Percentiles rank a stretch among this genome's conserved stretches.
Conservation (phyloP, 805 yeast genomes). For the Lipomyces orientalis region DNA sequence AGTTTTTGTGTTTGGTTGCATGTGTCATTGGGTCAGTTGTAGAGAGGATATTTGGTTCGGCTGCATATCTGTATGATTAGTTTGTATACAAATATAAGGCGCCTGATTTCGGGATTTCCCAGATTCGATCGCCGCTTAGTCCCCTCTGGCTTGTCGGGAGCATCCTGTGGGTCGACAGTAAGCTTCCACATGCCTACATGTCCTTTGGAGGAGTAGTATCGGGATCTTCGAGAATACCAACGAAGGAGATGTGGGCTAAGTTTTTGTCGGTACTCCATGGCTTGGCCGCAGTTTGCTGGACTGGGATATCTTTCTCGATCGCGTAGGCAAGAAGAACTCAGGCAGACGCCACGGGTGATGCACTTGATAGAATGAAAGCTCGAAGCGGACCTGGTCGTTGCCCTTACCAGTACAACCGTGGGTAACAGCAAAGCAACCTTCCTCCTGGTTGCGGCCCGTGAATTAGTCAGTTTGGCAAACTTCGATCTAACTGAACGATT, state of each 20-base stretch:
- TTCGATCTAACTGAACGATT: too few relatives aligned
- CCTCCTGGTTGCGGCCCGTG: too few relatives aligned
- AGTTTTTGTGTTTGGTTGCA: constrained; percentile 4
- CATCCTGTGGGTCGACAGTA: constrained; percentile 93
- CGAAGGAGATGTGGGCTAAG: constrained; percentile 98
- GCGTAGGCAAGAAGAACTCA: constrained; percentile 90
- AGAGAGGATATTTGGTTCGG: not conserved
- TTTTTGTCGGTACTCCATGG: constrained; percentile 99
- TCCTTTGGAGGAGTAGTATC: constrained; percentile 99
- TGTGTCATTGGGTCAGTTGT: not conserved
- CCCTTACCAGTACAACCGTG: constrained; percentile 99
- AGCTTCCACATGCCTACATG: constrained; percentile 99
- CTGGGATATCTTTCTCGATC: constrained; percentile 88
- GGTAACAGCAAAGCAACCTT: constrained; percentile 97
- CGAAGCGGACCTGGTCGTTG: constrained; percentile 98
- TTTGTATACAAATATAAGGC: not conserved
- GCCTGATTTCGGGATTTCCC: not conserved
- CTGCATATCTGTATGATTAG: constrained; percentile 1
- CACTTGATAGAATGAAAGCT: constrained; percentile 92
- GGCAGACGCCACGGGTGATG: constrained; percentile 99
- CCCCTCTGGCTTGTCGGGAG: constrained; percentile 91
- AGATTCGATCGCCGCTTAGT: too few relatives aligned
- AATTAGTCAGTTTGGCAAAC: too few relatives aligned
- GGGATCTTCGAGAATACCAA: constrained; percentile 99
- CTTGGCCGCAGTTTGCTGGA: constrained; percentile 95